Evolutionary conservation across 2,329 filamentous ascomycete genomes (phyloP).

Genomic region (Acarospora socialis): DNA sequence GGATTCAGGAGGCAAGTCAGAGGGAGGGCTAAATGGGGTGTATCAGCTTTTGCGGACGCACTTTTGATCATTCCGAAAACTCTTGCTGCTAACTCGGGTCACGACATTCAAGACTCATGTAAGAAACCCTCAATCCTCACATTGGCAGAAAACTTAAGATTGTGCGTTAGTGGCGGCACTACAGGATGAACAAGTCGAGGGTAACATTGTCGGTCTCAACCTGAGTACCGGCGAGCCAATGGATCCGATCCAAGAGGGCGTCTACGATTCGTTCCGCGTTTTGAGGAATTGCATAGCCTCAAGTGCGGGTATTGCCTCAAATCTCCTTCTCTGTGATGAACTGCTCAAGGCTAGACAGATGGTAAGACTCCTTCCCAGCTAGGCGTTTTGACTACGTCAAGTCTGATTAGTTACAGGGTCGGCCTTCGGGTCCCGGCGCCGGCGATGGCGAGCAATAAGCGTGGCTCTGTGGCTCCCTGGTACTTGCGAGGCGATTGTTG

Average conservation of each 20-base stretch:
- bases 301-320: constrained; percentile 86
- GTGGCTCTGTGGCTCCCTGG: neutral
- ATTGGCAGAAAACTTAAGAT: too few relatives aligned
- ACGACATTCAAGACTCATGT: constrained; percentile 92
- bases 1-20: constrained; percentile 81
- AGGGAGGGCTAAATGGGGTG: constrained; percentile 94
- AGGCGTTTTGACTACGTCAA: neutral
- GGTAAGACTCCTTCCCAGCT: constrained; percentile 31
- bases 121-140: constrained; percentile 32
- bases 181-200: constrained; percentile 73
- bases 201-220: constrained; percentile 75
- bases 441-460: constrained; percentile 11
- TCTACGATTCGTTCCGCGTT: constrained; percentile 94
- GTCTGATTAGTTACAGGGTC: constrained; percentile 8
- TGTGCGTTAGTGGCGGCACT: constrained; percentile 57
- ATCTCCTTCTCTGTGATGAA: constrained; percentile 90
- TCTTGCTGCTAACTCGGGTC: constrained; percentile 84
- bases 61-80: constrained; percentile 95
- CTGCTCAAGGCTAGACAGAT: constrained; percentile 96
- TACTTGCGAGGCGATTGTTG: too few relatives aligned
- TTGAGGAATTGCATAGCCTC: constrained; percentile 87
- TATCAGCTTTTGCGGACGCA: constrained; percentile 87
- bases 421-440: constrained; percentile 12
- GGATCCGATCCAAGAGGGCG: constrained; percentile 83
- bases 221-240: constrained; percentile 79